Evolutionary conservation across 1,284 basidiomycete genomes (phyloP), one percentile per base, ranked within the genome.

Genomic region (Cryptococcus sp.): DNA sequence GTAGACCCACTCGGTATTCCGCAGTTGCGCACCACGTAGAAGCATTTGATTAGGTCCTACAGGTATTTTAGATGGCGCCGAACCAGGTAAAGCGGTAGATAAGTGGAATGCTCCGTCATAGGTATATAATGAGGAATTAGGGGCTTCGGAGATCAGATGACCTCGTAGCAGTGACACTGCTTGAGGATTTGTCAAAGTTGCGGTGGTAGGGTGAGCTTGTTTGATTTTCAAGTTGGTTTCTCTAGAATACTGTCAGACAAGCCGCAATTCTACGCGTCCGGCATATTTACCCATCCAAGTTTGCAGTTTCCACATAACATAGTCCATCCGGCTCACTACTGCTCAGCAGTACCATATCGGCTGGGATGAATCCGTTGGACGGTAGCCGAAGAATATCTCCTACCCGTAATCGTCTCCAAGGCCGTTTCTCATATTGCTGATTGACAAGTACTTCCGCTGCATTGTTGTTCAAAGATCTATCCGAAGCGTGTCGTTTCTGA

Each of bases 141-240:
- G 96, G 57, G 97, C 91, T 75, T 98, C 96, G 2, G 90, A 95
- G 44, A 89, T 84, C 34, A 98, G 79, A 42, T 88, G 84, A 4
- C 96, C 96, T 23, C 84, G 85, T 1, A 98, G 80, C 3, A 84
- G 76, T 5, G 83, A 82, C 31, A 91, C 87, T 3, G 87, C 81
- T 13, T 84, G 79, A 0, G 95, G 92, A 1, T 88, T 84, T 8
- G 86, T 92, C 44, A 97, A 80, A 10, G 81, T 69, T 0, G 89
- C 79, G 0, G 94, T 97, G 32, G 90, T 85, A 0, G 89, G 82
- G 14, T 88, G 88, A 0, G 90, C 90, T 78, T 98, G 94, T 74
- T 98, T 98, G 78, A 98, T 98, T 80, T 98, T 99, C 64, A 98
- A 82, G 71, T 98, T 98, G 4, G 96, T 99, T 80, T 98, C 95